phyloP scores from a whole-genome alignment of 1,139 yeast genomes.

The Diutina scorzettiae region DNA sequence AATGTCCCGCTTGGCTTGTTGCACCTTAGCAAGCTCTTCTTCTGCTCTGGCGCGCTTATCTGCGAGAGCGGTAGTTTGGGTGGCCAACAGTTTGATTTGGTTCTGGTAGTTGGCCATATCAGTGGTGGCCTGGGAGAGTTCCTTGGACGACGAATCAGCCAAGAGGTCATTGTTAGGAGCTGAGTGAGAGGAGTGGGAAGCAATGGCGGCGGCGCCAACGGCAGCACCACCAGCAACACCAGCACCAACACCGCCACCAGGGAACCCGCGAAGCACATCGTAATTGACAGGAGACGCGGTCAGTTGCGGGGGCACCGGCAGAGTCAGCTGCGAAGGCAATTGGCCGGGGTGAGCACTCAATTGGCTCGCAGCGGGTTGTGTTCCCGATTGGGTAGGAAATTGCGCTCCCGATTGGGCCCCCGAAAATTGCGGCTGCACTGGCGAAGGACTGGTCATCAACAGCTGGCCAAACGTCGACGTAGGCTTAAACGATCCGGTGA shows the following conservation, averaged over 20 bases:
- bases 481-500: slow-evolving; percentile 37
- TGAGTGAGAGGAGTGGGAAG: not conserved
- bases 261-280: slow-evolving; percentile 36
- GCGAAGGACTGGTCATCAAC: slow-evolving; percentile 12
- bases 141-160: slow-evolving; percentile 50
- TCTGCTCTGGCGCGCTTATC: slow-evolving; percentile 68
- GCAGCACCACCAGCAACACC: not conserved
- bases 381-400: not conserved
- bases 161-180: slow-evolving; percentile 34
- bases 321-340: not conserved
- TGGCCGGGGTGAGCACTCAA: no score
- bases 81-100: slow-evolving; percentile 67
- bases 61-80: slow-evolving; percentile 60
- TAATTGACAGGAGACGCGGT: slow-evolving; percentile 20
- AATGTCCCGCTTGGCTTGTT: slow-evolving; percentile 56
- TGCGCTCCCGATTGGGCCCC: not conserved
- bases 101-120: slow-evolving; percentile 82
- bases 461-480: slow-evolving; percentile 62
- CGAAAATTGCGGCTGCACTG: not conserved
- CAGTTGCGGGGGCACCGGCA: not conserved
- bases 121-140: slow-evolving; percentile 67
- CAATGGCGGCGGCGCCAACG: not conserved
- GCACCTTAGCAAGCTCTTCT: slow-evolving; percentile 56
- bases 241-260: slow-evolving; percentile 10
- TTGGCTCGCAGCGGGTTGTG: not conserved